A percentile compares a stretch with the other conserved stretches of the same genome.
Evolutionary conservation across 163 green algal genomes (phyloP).

Genomic region (Picocystis sp.): DNA sequence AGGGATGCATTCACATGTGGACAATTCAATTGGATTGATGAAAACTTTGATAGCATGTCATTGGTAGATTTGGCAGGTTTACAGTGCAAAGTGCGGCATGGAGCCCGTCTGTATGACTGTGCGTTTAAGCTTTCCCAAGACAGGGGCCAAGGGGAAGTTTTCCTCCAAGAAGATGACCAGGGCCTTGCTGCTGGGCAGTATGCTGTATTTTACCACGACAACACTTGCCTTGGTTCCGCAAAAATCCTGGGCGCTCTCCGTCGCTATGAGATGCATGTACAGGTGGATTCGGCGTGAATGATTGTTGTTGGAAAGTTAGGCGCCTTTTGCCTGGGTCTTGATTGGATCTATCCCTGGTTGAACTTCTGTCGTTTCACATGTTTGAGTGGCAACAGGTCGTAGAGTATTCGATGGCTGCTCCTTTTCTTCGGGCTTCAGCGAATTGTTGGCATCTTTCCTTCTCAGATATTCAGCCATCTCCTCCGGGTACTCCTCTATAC

Average conservation of each 20-base stretch:
- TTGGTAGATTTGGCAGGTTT: conserved; percentile 1
- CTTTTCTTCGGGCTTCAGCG: too few species aligned
- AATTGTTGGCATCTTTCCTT: too few species aligned
- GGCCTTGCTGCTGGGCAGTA: conserved; percentile 87
- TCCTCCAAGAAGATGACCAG: conserved; percentile 67
- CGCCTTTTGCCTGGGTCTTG: too few species aligned
- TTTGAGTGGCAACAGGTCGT: too few species aligned
- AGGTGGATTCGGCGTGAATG: too few species aligned
- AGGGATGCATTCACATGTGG: conserved; percentile 36
- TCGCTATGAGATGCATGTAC: too few species aligned
- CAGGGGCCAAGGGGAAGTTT: neutral
- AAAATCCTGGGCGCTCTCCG: too few species aligned
- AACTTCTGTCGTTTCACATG: too few species aligned
- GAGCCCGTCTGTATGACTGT: conserved; percentile 53
- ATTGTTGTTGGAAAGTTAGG: too few species aligned
- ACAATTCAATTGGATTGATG: conserved; percentile 54
- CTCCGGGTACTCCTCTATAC: neutral
- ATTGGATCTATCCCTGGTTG: too few species aligned
- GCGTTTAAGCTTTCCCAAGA: conserved; percentile 14
- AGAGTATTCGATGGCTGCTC: too few species aligned
- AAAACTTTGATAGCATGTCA: conserved; percentile 2
- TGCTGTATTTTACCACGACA: conserved; percentile 83
- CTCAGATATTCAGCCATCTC: conserved; percentile 1
- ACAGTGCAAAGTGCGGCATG: conserved; percentile 68
- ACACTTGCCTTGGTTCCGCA: conserved; percentile 54